Conservation (phyloP, 2,329 filamentous ascomycete species). For the Blastomyces gilchristii region DNA sequence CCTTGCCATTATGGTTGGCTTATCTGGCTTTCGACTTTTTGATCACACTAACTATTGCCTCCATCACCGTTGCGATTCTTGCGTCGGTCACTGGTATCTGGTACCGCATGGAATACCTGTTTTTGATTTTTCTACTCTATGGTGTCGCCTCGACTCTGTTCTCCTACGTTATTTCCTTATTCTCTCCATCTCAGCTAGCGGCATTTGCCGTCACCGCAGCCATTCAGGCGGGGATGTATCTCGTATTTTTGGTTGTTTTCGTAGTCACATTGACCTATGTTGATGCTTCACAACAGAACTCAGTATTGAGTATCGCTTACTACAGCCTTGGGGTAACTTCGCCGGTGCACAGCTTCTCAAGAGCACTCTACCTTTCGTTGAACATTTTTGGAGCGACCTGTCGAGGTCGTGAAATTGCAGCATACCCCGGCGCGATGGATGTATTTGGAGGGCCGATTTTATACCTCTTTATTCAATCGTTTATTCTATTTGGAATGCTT, state of each 20-base stretch:
- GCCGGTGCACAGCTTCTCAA: conserved; percentile 64
- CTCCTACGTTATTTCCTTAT: conserved; percentile 71
- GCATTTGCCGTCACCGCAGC: conserved; percentile 76
- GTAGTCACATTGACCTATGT: conserved; percentile 63
- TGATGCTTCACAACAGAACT: background rate
- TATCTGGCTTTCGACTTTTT: conserved; percentile 72
- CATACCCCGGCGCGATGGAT: conserved; percentile 59
- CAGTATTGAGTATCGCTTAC: conserved; percentile 54
- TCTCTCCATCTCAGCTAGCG: conserved; percentile 66
- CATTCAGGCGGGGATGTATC: conserved; percentile 58
- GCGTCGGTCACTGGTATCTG: conserved; percentile 52
- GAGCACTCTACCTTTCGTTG: conserved; percentile 63
- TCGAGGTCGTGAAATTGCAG: conserved; percentile 49
- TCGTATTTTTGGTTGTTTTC: conserved; percentile 62
- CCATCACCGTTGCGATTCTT: conserved; percentile 59
- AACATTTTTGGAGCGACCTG: conserved; percentile 81
- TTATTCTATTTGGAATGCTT: conserved; percentile 60
- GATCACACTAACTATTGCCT: conserved; percentile 57
- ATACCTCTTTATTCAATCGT: conserved; percentile 65
- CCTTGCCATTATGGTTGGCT: conserved; percentile 72
- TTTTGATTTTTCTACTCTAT: conserved; percentile 69
- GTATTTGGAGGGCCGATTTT: conserved; percentile 77
- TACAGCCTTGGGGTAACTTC: conserved; percentile 65
- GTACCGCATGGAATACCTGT: conserved; percentile 72
- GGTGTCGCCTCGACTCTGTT: conserved; percentile 66